These are phyloP conservation scores for Gomphus bonarii DNA, from an alignment of 1,284 basidiomycete species.

Conservation along the genomic window DNA sequence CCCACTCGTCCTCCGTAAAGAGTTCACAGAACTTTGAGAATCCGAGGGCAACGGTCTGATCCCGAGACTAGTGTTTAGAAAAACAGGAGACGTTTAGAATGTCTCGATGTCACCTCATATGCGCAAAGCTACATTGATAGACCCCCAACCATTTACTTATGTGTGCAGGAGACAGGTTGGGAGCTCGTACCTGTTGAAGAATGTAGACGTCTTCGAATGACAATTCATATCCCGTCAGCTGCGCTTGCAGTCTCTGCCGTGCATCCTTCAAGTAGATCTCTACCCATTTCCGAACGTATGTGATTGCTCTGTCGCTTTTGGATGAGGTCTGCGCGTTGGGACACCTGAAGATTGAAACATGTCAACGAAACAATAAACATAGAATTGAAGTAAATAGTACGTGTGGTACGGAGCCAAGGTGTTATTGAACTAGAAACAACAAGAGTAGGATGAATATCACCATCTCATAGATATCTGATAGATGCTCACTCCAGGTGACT, in stretches of 20 bases:
- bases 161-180: background rate
- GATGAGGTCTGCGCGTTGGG: slow-evolving; percentile 40
- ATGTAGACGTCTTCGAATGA: slow-evolving; percentile 61
- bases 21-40: slow-evolving; percentile 85
- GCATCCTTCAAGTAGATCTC: slow-evolving; percentile 63
- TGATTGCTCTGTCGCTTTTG: slow-evolving; percentile 46
- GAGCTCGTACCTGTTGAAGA: slow-evolving; percentile 45
- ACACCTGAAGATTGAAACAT: slow-evolving; percentile 32
- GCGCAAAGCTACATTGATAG: slow-evolving; percentile 46
- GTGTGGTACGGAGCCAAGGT: slow-evolving; percentile 69
- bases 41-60: slow-evolving; percentile 81
- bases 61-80: too few relatives aligned
- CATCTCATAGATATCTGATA: background rate
- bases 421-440: slow-evolving; percentile 55
- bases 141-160: slow-evolving; percentile 5
- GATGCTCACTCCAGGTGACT: slow-evolving; percentile 44
- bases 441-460: background rate
- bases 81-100: slow-evolving; percentile 8
- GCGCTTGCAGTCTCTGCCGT: slow-evolving; percentile 45
- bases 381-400: slow-evolving; percentile 22
- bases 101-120: slow-evolving; percentile 51
- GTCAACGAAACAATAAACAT: background rate
- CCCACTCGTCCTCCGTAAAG: slow-evolving; percentile 86
- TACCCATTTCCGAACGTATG: slow-evolving; percentile 56
- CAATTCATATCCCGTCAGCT: slow-evolving; percentile 56